These are phyloP conservation scores for Cicer judaicum DNA, from an alignment of 306 rosid species.

Conservation along the genomic window DNA sequence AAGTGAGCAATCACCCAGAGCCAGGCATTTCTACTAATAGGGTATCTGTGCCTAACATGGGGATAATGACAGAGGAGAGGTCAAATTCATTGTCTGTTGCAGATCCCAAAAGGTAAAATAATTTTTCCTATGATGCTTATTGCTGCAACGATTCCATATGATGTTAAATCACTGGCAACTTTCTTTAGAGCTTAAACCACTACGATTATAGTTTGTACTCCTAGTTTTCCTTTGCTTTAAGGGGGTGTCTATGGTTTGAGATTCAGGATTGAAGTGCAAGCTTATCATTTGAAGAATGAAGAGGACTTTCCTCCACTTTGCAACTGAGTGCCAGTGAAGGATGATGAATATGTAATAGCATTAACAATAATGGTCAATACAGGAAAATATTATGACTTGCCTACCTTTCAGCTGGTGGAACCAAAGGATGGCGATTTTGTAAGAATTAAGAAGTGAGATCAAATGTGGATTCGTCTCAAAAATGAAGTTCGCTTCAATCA, in stretches of 20 bases:
- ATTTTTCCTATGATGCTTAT: slow-evolving; percentile 32
- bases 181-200: slow-evolving; percentile 47
- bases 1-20: slow-evolving; percentile 49
- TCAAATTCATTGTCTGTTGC: slow-evolving; percentile 37
- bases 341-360: slow-evolving; percentile 54
- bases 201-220: slow-evolving; percentile 48
- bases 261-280: slow-evolving; percentile 60
- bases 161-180: slow-evolving; percentile 43
- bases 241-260: slow-evolving; percentile 58
- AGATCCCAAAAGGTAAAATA: slow-evolving; percentile 61
- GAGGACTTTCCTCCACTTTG: slow-evolving; percentile 67
- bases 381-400: slow-evolving; percentile 53
- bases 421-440: slow-evolving; percentile 55
- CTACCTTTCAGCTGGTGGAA: slow-evolving; percentile 54
- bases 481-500: slow-evolving; percentile 49
- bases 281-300: slow-evolving; percentile 62
- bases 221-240: slow-evolving; percentile 49
- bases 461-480: slow-evolving; percentile 49
- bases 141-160: slow-evolving; percentile 30
- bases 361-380: slow-evolving; percentile 54
- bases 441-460: slow-evolving; percentile 53
- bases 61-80: slow-evolving; percentile 45
- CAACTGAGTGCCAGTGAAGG: slow-evolving; percentile 53
- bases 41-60: slow-evolving; percentile 46
- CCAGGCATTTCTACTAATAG: slow-evolving; percentile 42